Base-by-base conservation (phyloP, 352 stramenopile species). In the Lagenidium giganteum region DNA sequence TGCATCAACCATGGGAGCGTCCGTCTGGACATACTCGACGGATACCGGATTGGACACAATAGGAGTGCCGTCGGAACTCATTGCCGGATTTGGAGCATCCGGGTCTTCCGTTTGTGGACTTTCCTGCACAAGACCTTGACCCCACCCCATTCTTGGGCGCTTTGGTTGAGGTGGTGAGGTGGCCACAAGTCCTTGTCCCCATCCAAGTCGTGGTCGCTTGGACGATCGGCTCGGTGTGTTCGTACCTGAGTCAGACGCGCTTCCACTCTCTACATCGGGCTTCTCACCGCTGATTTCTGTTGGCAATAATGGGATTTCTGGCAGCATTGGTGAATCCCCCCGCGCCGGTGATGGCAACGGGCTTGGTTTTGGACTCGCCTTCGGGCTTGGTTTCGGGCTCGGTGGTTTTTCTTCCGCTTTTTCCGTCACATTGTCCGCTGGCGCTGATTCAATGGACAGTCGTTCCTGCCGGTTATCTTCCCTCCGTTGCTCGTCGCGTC, bases 151-250 rank as follows among this genome's bases (percentile, higher is more conserved):
- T 13, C 82, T 71, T 36, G 79, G 79, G 13, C 82, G 79, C 46
- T 93, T 93, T 34, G 55, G 51, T 41, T 80, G 61, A 25, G 71
- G 71, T 22, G 72, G 69, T 20, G 71, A 90, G 3, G 67, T 56
- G 1, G 72, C 71, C 4, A 88, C 67, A n/a, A 94, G 57, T 9
- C 82, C 82, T 64, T 94, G 82, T 3, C 82, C 82, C 82, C 82
- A 94, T 14, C 79, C 82, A 14, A 94, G 51, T 8, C 82, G 66
- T 23, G 78, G 76, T 12, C 82, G 65, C 23, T 91, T 81, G 17
- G 52, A 65, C 5, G 57, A 44, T 32, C 81, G 81, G 12, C 72
- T 84, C 18, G 66, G 57, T 5, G 67, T 79, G 9, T 51, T 53
- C 33, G 60, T 54, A 1, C 41, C 37, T 3, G 56, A 49, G 21